phyloP scores from a whole-genome alignment of 495 filamentous ascomycete genomes.

The Trypethelium eluteriae region DNA sequence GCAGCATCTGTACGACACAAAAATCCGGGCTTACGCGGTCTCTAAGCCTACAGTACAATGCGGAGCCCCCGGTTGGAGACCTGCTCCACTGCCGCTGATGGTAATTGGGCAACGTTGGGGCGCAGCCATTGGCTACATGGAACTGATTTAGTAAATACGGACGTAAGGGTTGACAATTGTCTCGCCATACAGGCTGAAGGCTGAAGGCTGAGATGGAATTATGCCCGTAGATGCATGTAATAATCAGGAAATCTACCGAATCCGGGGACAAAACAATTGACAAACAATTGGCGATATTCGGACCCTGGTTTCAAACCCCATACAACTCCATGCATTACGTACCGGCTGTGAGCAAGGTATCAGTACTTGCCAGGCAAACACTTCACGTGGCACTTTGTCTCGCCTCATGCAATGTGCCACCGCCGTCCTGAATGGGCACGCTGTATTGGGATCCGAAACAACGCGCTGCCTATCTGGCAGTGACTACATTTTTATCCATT shows the following conservation, averaged over 20 bases:
- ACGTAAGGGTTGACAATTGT: no score
- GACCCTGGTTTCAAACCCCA: background rate
- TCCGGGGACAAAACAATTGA: background rate
- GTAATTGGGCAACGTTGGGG: no score
- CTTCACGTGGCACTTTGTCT: background rate
- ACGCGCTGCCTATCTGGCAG: background rate
- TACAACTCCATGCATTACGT: no score
- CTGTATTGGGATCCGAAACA: background rate
- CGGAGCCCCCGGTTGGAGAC: no score
- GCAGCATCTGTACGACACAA: background rate
- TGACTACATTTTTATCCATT: background rate
- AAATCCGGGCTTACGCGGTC: background rate
- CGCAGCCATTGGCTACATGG: no score
- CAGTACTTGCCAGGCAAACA: background rate
- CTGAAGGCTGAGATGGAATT: background rate
- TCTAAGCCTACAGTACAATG: background rate
- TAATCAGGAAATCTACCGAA: background rate
- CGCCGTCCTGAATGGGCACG: background rate
- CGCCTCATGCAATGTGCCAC: background rate
- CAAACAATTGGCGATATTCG: background rate
- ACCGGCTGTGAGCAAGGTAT: no score
- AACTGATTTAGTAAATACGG: no score
- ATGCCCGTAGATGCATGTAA: background rate
- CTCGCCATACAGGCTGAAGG: background rate
- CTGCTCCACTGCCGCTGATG: no score